Percentiles rank a stretch among this genome's conserved stretches.
Conservation (phyloP, 1,139 yeast species). For the Scheffersomyces quercinus region DNA sequence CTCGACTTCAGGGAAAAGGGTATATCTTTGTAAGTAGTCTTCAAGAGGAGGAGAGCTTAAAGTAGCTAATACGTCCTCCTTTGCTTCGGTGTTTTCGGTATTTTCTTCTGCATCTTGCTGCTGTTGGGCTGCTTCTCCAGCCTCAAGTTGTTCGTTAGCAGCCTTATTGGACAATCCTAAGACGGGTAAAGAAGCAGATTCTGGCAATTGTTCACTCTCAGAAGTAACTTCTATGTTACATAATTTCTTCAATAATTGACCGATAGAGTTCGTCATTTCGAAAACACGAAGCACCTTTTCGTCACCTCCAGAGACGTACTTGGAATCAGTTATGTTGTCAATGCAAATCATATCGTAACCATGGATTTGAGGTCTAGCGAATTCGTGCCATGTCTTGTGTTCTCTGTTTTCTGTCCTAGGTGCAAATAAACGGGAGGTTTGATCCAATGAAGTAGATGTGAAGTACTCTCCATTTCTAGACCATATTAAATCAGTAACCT, state of each 20-base stretch:
- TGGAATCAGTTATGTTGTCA: slow-evolving; percentile 57
- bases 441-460: slow-evolving; percentile 80
- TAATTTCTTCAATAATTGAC: slow-evolving; percentile 56
- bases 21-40: slow-evolving; percentile 85
- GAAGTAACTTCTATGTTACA: slow-evolving; percentile 43
- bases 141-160: slow-evolving; percentile 49
- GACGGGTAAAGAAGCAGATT: slow-evolving; percentile 89
- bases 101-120: slow-evolving; percentile 40
- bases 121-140: slow-evolving; percentile 37
- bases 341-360: slow-evolving; percentile 95
- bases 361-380: slow-evolving; percentile 96
- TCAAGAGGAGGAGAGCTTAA: slow-evolving; percentile 73
- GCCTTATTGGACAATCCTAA: slow-evolving; percentile 94
- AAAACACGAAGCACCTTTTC: slow-evolving; percentile 90
- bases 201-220: slow-evolving; percentile 48
- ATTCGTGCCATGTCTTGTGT: slow-evolving; percentile 73
- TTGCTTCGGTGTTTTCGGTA: slow-evolving; percentile 33
- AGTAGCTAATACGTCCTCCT: slow-evolving; percentile 45
- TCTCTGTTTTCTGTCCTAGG: slow-evolving; percentile 47
- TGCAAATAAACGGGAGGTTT: slow-evolving; percentile 84
- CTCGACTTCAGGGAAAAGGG: slow-evolving; percentile 93
- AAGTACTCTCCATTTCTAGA: slow-evolving; percentile 65
- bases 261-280: slow-evolving; percentile 83
- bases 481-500: slow-evolving; percentile 84
- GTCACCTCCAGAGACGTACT: slow-evolving; percentile 92